A percentile compares a stretch with the other conserved stretches of the same genome.
These are phyloP conservation scores for Coemansia sp. DNA, from an alignment of 192 early-diverging fungal genomes.

Conservation along the genomic window DNA sequence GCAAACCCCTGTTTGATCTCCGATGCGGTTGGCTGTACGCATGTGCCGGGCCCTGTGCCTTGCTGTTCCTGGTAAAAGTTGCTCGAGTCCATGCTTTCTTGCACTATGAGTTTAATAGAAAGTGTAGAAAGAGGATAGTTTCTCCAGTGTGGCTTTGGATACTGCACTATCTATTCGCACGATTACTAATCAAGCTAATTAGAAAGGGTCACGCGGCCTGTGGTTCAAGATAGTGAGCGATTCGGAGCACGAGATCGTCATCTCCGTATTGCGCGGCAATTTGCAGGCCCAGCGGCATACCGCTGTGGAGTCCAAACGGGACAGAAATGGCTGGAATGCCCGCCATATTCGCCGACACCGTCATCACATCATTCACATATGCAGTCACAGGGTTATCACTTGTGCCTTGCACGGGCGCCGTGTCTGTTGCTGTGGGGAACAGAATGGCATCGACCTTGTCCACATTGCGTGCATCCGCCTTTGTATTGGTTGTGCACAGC, in stretches of 20 bases:
- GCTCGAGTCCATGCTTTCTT: constrained; percentile 8
- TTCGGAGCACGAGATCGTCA: constrained; percentile 57
- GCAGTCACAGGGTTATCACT: constrained; percentile 34
- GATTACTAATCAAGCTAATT: not conserved
- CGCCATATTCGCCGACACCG: constrained; percentile 83
- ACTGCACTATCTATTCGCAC: not conserved
- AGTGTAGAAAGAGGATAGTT: no score
- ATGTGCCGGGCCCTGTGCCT: constrained; percentile 29
- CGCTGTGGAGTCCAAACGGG: constrained; percentile 54
- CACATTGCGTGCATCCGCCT: not conserved
- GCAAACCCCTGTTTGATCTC: constrained; percentile 43
- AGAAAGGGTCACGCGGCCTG: not conserved
- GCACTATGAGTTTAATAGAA: not conserved
- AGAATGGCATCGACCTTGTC: constrained; percentile 69
- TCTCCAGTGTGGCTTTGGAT: not conserved
- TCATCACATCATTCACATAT: constrained; percentile 89
- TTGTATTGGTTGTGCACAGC: constrained; percentile 4
- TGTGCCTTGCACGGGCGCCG: constrained; percentile 57
- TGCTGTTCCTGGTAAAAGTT: constrained; percentile 39
- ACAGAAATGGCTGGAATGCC: constrained; percentile 76
- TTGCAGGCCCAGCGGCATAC: constrained; percentile 80
- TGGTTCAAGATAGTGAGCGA: constrained; percentile 10
- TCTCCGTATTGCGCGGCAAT: constrained; percentile 84
- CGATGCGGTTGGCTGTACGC: constrained; percentile 33
- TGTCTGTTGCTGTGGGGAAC: constrained; percentile 74